Evolutionary conservation across 1,139 yeast genomes (phyloP), one percentile per base, ranked within the genome.

Genomic region (Pichia sp.): DNA sequence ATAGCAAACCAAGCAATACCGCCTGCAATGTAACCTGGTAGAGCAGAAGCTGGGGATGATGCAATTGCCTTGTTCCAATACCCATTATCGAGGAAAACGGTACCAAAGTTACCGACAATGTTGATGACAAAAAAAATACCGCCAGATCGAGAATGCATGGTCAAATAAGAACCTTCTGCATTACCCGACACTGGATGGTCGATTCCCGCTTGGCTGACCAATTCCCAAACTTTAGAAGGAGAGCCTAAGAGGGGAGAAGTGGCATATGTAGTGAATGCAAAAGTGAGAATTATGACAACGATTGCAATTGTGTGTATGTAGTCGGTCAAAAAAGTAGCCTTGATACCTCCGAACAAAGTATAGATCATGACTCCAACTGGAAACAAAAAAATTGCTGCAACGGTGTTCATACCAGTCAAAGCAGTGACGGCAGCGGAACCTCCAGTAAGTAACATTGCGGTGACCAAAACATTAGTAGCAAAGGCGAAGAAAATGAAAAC

Each of bases 121-220:
- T 62, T 55, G 49, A 64, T 60, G 25, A 64, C 53, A 41, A 66
- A 63, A 55, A 58, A 61, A 31, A 66, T 54, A 46, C 67, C 66
- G 47, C 63, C 64, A 16, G 77, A 70, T 56, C 67, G 65, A 3
- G 81, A 76, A 50, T 72, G 68, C 60, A 76, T 73, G 1, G 82
- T 78, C 44, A 77, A 58, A 47, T 68, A 74, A 3, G 78, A 72
- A 1, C 82, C 82, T n/a, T 70, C 70, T 37, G 66, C 67, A 58
- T 77, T 76, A 25, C 71, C 77, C 3, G 57, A 68, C 7, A 77
- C 70, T 6, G 80, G 79, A n/a, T 60, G 51, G 2, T 44, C 48
- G 12, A 52, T 52, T 25, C 66, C 65, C 4, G 71, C 68, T 44
- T 62, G 62, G 4, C 65, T 61, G 48, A 78, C 64, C n/a, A 76